Percentiles rank a stretch among this genome's conserved stretches.
Conservation (phyloP, 2,329 filamentous ascomycete species). For the Trichoderma polysporum region DNA sequence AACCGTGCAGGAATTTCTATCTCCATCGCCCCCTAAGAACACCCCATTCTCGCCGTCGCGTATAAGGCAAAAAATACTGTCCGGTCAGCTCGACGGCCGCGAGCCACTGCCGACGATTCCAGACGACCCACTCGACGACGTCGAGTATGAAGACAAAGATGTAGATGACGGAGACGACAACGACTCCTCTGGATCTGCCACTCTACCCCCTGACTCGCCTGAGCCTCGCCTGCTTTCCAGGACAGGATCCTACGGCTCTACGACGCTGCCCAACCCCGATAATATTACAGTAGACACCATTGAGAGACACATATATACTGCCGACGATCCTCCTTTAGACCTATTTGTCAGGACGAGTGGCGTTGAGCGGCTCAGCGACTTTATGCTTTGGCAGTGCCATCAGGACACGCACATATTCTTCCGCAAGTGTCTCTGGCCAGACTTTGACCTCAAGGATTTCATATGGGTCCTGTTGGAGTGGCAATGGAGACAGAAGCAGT, state of each 20-base stretch:
- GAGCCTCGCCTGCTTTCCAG: constrained; percentile 39
- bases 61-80: constrained; percentile 82
- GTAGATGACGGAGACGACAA: constrained; percentile 52
- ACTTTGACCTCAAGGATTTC: constrained; percentile 93
- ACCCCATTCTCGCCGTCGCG: constrained; percentile 83
- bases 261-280: constrained; percentile 69
- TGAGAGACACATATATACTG: constrained; percentile 83
- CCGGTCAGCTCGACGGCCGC: constrained; percentile 55
- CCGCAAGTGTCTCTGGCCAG: constrained; percentile 88
- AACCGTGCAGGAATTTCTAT: constrained; percentile 84
- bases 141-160: constrained; percentile 45
- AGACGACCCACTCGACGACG: constrained; percentile 47
- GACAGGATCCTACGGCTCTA: constrained; percentile 36
- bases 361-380: constrained; percentile 89
- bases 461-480: constrained; percentile 90
- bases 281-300: constrained; percentile 81
- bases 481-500: constrained; percentile 66
- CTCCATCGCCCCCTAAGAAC: constrained; percentile 62
- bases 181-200: constrained; percentile 59
- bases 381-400: constrained; percentile 98
- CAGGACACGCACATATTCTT: constrained; percentile 92
- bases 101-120: constrained; percentile 51
- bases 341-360: constrained; percentile 90
- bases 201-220: constrained; percentile 55
- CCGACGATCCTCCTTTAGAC: constrained; percentile 81